phyloP scores from a whole-genome alignment of 108 stramenopile species.

The Nitzschia sp. region DNA sequence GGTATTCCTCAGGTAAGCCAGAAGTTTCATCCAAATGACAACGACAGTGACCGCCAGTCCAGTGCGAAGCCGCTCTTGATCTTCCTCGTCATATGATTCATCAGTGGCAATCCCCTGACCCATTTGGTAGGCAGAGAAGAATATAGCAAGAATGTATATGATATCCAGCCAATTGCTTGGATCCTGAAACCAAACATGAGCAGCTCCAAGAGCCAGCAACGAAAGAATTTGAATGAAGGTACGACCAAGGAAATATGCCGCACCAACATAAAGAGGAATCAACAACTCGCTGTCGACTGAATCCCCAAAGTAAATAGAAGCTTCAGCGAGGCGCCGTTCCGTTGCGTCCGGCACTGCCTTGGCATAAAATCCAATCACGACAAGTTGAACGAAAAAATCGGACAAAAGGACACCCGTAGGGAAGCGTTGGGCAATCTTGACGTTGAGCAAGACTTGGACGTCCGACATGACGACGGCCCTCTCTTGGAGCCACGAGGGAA shows the following conservation, averaged over 20 bases:
- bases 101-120: constrained; percentile 2
- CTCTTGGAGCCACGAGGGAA: constrained; percentile 69
- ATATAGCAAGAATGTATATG: constrained; percentile 45
- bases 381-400: constrained; percentile 46
- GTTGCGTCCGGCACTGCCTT: constrained; percentile 14
- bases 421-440: constrained; percentile 66
- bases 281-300: background rate
- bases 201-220: constrained; percentile 50
- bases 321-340: constrained; percentile 26
- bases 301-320: constrained; percentile 17
- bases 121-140: constrained; percentile 57
- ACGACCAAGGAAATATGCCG: constrained; percentile 55
- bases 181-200: constrained; percentile 55
- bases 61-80: constrained; percentile 22
- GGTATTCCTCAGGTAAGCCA: constrained; percentile 44
- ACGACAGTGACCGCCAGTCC: constrained; percentile 33
- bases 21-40: constrained; percentile 43
- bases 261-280: constrained; percentile 50
- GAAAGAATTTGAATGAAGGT: constrained; percentile 60
- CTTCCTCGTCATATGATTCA: constrained; percentile 7
- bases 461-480: constrained; percentile 56
- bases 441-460: constrained; percentile 63
- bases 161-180: constrained; percentile 64
- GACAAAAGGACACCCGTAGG: constrained; percentile 56
- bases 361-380: constrained; percentile 19